Percentiles rank a stretch among this genome's conserved stretches.
These are phyloP conservation scores for Bipolaris zeicola DNA, from an alignment of 2,329 filamentous ascomycete genomes.

Conservation along the genomic window DNA sequence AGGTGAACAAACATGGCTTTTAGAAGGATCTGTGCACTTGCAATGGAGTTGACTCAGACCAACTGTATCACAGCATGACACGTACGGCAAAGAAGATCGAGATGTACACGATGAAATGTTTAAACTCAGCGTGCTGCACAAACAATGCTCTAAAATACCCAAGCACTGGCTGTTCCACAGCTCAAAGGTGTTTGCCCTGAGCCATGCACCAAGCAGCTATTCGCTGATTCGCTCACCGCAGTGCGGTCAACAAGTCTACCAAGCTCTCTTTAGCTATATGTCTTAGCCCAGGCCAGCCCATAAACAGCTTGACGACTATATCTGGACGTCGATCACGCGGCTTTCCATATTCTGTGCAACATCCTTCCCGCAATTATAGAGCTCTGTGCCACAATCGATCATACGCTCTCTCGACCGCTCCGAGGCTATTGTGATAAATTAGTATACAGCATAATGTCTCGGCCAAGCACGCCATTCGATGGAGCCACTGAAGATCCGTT, in stretches of 20 bases:
- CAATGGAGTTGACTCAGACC: not conserved
- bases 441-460: slow-evolving; percentile 26
- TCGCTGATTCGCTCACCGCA: slow-evolving; percentile 12
- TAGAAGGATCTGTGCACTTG: not conserved
- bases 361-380: slow-evolving; percentile 9
- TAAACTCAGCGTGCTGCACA: not conserved
- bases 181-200: slow-evolving; percentile 13
- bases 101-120: not conserved
- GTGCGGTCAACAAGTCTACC: slow-evolving; percentile 12
- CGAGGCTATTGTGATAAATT: not conserved
- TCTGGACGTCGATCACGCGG: slow-evolving; percentile 20
- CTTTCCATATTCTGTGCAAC: slow-evolving; percentile 29
- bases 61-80: not conserved
- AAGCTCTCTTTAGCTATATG: slow-evolving; percentile 19
- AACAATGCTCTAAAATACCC: not conserved
- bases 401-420: slow-evolving; percentile 1
- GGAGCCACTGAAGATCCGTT: slow-evolving; percentile 3
- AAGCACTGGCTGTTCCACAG: not conserved
- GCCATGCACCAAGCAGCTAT: slow-evolving; percentile 3
- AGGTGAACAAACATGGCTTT: not conserved
- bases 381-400: slow-evolving; percentile 6
- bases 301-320: slow-evolving; percentile 28
- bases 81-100: not conserved
- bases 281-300: slow-evolving; percentile 30
- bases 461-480: slow-evolving; percentile 14